Conservation (phyloP, 768 basidiomycete species). For the Rhizopogon roseolus region DNA sequence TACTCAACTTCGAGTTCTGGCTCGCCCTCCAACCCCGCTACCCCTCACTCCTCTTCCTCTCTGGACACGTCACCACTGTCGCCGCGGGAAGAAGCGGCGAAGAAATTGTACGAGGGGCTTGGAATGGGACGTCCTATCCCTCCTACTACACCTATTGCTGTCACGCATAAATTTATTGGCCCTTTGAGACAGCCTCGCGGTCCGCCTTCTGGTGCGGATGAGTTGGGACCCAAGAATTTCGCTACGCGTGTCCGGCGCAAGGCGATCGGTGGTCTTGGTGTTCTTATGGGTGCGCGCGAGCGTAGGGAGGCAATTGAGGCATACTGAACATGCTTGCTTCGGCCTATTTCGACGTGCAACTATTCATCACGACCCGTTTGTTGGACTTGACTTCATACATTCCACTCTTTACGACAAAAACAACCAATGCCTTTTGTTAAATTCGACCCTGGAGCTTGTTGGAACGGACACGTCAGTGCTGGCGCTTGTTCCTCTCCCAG, state of each 20-base stretch:
- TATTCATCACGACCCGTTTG: constrained; percentile 8
- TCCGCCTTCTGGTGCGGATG: constrained; percentile 82
- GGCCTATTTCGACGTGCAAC: not conserved
- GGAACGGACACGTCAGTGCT: constrained; percentile 8
- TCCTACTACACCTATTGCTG: constrained; percentile 10
- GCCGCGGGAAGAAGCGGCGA: constrained; percentile 81
- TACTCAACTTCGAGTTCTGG: constrained; percentile 57
- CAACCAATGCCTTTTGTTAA: not conserved
- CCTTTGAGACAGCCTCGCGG: constrained; percentile 84
- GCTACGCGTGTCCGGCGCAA: constrained; percentile 80
- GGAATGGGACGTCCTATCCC: constrained; percentile 74
- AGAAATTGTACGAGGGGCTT: constrained; percentile 85
- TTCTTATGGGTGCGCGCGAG: constrained; percentile 78
- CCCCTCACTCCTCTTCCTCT: constrained; percentile 68
- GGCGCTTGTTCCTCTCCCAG: constrained; percentile 1
- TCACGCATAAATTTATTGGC: constrained; percentile 32
- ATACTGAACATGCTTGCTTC: constrained; percentile 37
- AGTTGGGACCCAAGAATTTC: constrained; percentile 86
- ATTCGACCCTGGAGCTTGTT: constrained; percentile 3
- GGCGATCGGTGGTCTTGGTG: constrained; percentile 77
- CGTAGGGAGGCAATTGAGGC: constrained; percentile 71
- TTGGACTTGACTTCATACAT: constrained; percentile 9
- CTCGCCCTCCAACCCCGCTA: constrained; percentile 69
- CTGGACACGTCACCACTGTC: constrained; percentile 53
- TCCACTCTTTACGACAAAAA: constrained; percentile 13